A percentile compares a stretch with the other conserved stretches of the same genome.
Evolutionary conservation across 169 alveolate genomes (phyloP).

Genomic region (Cryptosporidium muris): DNA sequence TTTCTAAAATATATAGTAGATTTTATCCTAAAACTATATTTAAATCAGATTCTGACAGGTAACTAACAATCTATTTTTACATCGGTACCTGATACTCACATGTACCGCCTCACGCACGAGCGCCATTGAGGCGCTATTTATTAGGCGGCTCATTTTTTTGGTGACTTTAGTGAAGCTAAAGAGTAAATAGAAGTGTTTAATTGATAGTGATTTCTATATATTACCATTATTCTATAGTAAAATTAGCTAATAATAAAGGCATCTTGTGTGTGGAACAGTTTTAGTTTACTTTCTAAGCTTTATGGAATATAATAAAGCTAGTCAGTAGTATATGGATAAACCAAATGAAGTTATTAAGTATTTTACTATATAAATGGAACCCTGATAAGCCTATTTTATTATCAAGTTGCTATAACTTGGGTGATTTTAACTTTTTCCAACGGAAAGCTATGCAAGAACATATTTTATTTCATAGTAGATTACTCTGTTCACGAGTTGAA

Average conservation of each 20-base stretch:
- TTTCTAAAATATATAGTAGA: too few species aligned
- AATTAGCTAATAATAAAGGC: background rate
- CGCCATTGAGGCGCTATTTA: background rate
- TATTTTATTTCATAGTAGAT: constrained; percentile 80
- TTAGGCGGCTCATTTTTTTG: background rate
- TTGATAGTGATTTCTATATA: background rate
- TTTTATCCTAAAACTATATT: too few species aligned
- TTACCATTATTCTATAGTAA: background rate
- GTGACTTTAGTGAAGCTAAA: too few species aligned
- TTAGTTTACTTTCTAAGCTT: too few species aligned
- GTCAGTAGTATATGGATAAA: background rate
- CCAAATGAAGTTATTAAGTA: constrained; percentile 80
- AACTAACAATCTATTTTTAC: too few species aligned
- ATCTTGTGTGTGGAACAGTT: background rate
- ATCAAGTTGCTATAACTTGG: constrained; percentile 71
- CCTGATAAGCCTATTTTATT: constrained; percentile 83
- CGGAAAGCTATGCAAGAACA: constrained; percentile 82
- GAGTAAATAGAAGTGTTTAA: too few species aligned
- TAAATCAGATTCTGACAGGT: too few species aligned
- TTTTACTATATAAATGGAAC: constrained; percentile 83
- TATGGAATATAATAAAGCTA: background rate
- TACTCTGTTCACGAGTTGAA: constrained; percentile 84
- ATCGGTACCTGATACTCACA: constrained; percentile 4
- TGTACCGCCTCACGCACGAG: constrained; percentile 49
- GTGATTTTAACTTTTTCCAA: constrained; percentile 77